Percentiles rank a stretch among this genome's conserved stretches.
Evolutionary conservation across 2,329 filamentous ascomycete species (phyloP).

Genomic region (Elsinoe perseae): DNA sequence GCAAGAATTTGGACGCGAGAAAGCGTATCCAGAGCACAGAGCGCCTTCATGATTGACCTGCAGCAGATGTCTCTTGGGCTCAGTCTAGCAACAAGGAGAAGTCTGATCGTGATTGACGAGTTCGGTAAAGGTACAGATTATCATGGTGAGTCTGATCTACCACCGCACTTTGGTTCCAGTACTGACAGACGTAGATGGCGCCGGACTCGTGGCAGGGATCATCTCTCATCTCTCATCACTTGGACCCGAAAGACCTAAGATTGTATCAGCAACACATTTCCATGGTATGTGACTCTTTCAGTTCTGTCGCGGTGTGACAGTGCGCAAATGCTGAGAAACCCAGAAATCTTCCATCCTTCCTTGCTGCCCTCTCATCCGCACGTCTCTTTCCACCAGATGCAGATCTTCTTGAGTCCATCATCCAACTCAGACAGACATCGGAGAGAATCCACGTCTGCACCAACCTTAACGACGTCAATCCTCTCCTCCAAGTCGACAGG

Average conservation of each 20-base stretch:
- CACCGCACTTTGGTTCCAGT: constrained; percentile 3
- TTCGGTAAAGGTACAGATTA: constrained; percentile 67
- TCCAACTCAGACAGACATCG: constrained; percentile 39
- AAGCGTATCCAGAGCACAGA: constrained; percentile 56
- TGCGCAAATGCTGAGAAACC: constrained; percentile 36
- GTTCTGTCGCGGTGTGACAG: no score
- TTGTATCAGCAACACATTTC: constrained; percentile 56
- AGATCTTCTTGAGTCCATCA: constrained; percentile 53
- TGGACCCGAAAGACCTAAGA: constrained; percentile 47
- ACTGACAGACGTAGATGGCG: constrained; percentile 44
- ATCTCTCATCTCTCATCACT: constrained; percentile 50
- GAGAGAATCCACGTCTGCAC: not conserved
- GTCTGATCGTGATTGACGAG: constrained; percentile 84
- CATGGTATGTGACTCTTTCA: constrained; percentile 43
- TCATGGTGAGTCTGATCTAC: constrained; percentile 32
- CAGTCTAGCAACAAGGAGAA: constrained; percentile 64
- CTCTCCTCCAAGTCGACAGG: not conserved
- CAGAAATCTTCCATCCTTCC: constrained; percentile 62
- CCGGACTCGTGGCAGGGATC: constrained; percentile 55
- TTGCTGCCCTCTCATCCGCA: constrained; percentile 46
- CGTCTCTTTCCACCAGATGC: constrained; percentile 62
- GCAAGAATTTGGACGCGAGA: constrained; percentile 74
- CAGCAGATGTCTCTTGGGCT: constrained; percentile 76
- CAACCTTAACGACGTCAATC: not conserved
- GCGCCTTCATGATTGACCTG: constrained; percentile 71